Percentiles rank a stretch among this genome's conserved stretches.
Conservation (phyloP, 208 protist species). For the Trypanosoma boissoni region DNA sequence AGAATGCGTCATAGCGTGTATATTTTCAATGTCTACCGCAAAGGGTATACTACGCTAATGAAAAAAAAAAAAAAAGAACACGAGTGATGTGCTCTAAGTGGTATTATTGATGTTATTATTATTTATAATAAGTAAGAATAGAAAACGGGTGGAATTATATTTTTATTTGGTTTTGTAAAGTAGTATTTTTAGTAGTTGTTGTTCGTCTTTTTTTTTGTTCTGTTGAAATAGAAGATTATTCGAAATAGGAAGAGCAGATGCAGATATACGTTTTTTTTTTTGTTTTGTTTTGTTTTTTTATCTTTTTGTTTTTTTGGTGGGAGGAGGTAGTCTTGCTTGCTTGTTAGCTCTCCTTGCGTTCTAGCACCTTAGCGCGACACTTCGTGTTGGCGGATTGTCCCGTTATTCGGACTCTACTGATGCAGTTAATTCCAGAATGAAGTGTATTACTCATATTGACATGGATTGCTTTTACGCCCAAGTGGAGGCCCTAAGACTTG, state of each 20-base stretch:
- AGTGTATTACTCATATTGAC: constrained; percentile 85
- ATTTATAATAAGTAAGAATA: constrained; percentile 21
- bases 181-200: neutral
- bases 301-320: neutral
- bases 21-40: too few relatives aligned
- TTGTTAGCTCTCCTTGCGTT: too few relatives aligned
- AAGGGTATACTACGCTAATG: too few relatives aligned
- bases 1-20: constrained; percentile 9
- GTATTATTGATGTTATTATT: constrained; percentile 9
- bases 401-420: neutral
- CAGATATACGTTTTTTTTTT: constrained; percentile 3
- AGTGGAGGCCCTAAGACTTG: constrained; percentile 81
- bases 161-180: neutral
- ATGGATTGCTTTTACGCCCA: constrained; percentile 94
- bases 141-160: neutral
- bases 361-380: too few relatives aligned
- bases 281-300: constrained; percentile 16
- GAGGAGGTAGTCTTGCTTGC: neutral
- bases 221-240: constrained; percentile 1
- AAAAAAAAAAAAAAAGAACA: neutral
- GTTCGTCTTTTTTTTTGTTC: constrained; percentile 18
- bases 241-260: neutral
- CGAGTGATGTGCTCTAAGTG: constrained; percentile 10
- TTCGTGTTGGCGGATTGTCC: neutral
- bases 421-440: constrained; percentile 14